phyloP scores from a whole-genome alignment of 345 rosid genomes.

The Populus euphratica region DNA sequence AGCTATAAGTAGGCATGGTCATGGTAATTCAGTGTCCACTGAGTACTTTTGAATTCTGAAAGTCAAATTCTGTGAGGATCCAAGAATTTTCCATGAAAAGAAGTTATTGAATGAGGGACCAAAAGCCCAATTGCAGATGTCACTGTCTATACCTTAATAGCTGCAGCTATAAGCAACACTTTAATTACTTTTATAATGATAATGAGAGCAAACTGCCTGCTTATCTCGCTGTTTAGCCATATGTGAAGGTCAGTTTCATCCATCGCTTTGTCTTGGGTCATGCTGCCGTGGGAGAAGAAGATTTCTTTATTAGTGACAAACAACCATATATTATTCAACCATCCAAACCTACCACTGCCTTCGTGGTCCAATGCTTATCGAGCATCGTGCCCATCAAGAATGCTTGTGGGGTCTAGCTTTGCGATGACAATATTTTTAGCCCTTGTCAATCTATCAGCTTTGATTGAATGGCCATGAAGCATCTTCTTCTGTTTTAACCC shows the following conservation, averaged over 20 bases:
- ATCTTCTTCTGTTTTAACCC: neutral
- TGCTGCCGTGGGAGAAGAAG: neutral
- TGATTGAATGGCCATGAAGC: neutral
- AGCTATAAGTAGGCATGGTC: neutral
- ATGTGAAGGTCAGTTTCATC: neutral
- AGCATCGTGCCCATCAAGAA: neutral
- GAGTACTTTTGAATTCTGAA: neutral
- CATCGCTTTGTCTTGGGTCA: neutral
- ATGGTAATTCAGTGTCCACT: neutral
- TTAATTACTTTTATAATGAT: neutral
- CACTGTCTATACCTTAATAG: neutral
- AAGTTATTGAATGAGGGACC: too few species aligned
- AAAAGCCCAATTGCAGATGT: neutral
- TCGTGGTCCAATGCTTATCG: conserved; percentile 11
- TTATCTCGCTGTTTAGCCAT: neutral
- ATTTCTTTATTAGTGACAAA: neutral
- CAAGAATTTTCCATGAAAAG: neutral
- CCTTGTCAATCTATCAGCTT: neutral
- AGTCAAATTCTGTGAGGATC: neutral
- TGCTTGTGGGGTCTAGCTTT: conserved; percentile 10
- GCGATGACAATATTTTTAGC: neutral
- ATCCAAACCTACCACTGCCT: conserved; percentile 8
- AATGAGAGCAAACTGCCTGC: too few species aligned
- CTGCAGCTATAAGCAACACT: neutral
- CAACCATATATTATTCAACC: neutral